Evolutionary conservation across 768 basidiomycete genomes (phyloP).

Genomic region (Trametes cubensis): DNA sequence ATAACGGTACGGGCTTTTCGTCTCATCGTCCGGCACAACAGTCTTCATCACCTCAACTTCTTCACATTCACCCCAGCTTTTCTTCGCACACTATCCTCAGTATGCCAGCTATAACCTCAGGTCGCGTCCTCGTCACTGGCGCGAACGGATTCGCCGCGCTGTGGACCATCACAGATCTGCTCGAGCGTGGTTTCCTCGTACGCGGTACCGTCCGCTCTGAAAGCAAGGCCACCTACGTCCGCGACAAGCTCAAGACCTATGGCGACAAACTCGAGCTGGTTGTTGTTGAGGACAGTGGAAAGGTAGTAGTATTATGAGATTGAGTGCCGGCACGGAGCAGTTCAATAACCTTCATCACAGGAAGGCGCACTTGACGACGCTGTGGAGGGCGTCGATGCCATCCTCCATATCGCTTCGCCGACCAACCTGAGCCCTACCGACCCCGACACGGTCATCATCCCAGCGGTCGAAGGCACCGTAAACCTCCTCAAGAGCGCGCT

Average conservation of each 20-base stretch:
- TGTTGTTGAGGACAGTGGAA: slow-evolving; percentile 50
- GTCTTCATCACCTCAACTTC: neutral
- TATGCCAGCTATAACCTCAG: slow-evolving; percentile 33
- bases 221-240: slow-evolving; percentile 47
- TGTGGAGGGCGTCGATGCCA: slow-evolving; percentile 47
- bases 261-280: slow-evolving; percentile 44
- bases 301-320: slow-evolving; percentile 30
- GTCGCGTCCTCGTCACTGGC: slow-evolving; percentile 33
- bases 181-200: slow-evolving; percentile 43
- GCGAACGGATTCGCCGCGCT: slow-evolving; percentile 33
- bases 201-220: slow-evolving; percentile 48
- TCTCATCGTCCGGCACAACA: no score
- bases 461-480: slow-evolving; percentile 72
- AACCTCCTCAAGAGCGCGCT: slow-evolving; percentile 60
- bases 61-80: no score
- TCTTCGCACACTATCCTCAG: neutral
- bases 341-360: slow-evolving; percentile 1
- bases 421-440: slow-evolving; percentile 29
- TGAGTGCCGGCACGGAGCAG: neutral
- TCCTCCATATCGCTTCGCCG: slow-evolving; percentile 44
- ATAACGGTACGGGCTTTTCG: no score
- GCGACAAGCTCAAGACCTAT: slow-evolving; percentile 38
- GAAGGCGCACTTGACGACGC: slow-evolving; percentile 48
- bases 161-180: slow-evolving; percentile 37
- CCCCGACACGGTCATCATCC: slow-evolving; percentile 54